Evolutionary conservation across 352 stramenopile species (phyloP), one percentile per base, ranked within the genome.

Genomic region (Albugo candida): DNA sequence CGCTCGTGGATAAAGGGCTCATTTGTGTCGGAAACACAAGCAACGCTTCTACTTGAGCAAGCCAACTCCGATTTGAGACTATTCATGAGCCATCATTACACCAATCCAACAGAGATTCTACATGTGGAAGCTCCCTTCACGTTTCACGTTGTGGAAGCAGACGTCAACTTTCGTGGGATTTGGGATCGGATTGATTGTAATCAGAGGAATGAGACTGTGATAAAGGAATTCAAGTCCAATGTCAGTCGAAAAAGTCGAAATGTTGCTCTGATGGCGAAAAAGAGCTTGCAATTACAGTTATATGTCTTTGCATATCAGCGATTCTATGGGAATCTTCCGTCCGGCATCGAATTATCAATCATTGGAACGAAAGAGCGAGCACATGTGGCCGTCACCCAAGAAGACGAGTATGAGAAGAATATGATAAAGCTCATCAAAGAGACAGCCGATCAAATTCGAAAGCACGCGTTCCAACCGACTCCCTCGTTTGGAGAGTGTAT

Each of bases 201-300:
- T 19, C 53, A 24, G 11, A 52, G 50, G 38, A 31, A 31, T 12
- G 52, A 48, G 2, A 45, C 68, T 1, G 52, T 85, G 11, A 80
- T 91, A 17, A 67, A 81, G 45, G 77, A 91, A 56, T 91, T 86
- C 60, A 91, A 91, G 54, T 80, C 77, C 11, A 87, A 86, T 42
- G 65, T 84, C 47, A 63, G 66, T 40, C 62, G 62, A 6, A 53
- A 59, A 13, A 40, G 49, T 2, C 68, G 77, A 5, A 68, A 85
- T 14, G 60, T 83, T 51, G 52, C 56, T 19, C 67, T 61, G 39
- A 49, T 79, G 1, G 70, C 74, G 11, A 49, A 58, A 16, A 59
- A 81, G n/a, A 91, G 75, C 46, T 58, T 87, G 2, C 77, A 91
- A 59, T 65, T 91, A 13, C 69, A 87, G 59, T 52, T 86, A 44